A percentile compares a stretch with the other conserved stretches of the same genome.
These are phyloP conservation scores for Leucosporidium creatinivorum DNA, from an alignment of 768 basidiomycete species.

Conservation along the genomic window DNA sequence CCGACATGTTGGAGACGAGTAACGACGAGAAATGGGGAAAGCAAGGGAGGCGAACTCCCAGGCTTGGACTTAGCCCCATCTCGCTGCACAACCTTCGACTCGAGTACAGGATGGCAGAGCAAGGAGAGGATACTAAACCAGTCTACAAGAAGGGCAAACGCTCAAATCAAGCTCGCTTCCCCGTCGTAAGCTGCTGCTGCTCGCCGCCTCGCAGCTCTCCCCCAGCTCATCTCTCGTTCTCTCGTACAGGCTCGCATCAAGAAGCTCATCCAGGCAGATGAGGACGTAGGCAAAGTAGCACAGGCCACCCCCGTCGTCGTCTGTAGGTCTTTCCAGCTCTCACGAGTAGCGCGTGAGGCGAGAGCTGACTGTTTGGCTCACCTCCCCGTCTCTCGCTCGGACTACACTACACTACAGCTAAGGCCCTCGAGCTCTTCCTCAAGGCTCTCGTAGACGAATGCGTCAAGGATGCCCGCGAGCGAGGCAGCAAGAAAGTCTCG, in stretches of 20 bases:
- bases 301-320: conserved; percentile 94
- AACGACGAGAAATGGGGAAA: background rate
- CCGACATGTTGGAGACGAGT: background rate
- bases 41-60: background rate
- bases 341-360: too few species aligned
- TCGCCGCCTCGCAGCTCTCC: background rate
- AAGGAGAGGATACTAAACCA: background rate
- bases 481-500: conserved; percentile 82
- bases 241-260: conserved; percentile 79
- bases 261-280: conserved; percentile 99
- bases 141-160: conserved; percentile 65
- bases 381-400: background rate
- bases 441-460: conserved; percentile 73
- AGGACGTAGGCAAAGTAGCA: conserved; percentile 96
- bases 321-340: conserved; percentile 54
- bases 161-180: conserved; percentile 85
- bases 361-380: background rate
- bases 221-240: background rate
- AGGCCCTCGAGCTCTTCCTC: conserved; percentile 88
- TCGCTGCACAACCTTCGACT: background rate
- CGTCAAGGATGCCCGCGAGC: conserved; percentile 64
- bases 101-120: background rate
- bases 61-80: background rate
- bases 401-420: conserved; percentile 53
- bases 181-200: conserved; percentile 56